These are phyloP conservation scores for Quercus alba DNA, from an alignment of 306 rosid species.

Conservation along the genomic window DNA sequence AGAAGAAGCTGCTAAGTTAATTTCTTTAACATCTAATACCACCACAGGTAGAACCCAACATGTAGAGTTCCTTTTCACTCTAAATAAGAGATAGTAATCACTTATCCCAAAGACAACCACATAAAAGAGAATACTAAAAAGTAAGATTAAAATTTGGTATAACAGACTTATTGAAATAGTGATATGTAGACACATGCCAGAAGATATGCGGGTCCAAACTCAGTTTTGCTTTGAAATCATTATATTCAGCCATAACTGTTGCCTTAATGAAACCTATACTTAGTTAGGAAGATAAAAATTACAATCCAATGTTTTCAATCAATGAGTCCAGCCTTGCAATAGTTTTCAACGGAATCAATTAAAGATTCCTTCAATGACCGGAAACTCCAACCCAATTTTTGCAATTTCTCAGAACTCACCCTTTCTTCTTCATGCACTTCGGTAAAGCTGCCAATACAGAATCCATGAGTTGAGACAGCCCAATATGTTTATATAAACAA, in stretches of 20 bases:
- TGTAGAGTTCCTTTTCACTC: too few relatives aligned
- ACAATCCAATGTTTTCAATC: constrained; percentile 4
- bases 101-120: too few relatives aligned
- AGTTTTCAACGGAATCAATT: constrained; percentile 54
- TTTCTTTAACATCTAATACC: too few relatives aligned
- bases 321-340: constrained; percentile 28
- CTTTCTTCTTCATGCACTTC: constrained; percentile 23
- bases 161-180: too few relatives aligned
- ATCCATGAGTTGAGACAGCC: neutral
- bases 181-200: too few relatives aligned
- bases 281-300: too few relatives aligned
- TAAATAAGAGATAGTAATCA: too few relatives aligned
- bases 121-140: neutral
- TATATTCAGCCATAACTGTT: neutral
- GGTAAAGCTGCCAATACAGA: constrained; percentile 26
- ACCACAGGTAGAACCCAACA: too few relatives aligned
- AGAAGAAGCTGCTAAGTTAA: too few relatives aligned
- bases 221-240: neutral
- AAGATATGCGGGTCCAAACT: constrained; percentile 11
- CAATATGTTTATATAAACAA: neutral
- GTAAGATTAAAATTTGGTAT: neutral
- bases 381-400: constrained; percentile 54
- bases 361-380: constrained; percentile 59
- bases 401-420: constrained; percentile 51
- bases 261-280: constrained; percentile 14